Evolutionary conservation across 768 basidiomycete species (phyloP), one percentile per base, ranked within the genome.

Genomic region (Candolleomyces eurysporus): DNA sequence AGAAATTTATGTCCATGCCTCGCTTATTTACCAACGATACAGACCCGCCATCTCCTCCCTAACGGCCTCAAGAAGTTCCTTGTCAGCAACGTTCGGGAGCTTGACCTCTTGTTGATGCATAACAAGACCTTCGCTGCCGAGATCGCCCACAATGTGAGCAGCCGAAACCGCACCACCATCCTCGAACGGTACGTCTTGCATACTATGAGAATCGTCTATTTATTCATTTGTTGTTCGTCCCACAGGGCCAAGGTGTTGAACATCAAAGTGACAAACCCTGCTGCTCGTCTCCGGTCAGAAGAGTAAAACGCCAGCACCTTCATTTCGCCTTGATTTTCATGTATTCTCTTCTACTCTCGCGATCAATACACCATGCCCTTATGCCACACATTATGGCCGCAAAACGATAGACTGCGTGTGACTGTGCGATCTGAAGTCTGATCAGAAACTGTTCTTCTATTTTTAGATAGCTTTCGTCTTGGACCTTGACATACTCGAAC

Each of bases 21-120:
- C 42, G 56, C 58, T 52, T 53, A 48, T 53, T 52, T 63, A 8
- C 52, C 6, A 54, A 36, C 43, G 48, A 36, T 36, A 32, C 32
- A 90, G 90, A 98, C 96, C 68, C 91, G 94, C 64, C 96, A 98
- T 76, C 82, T 97, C 58, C 91, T 98, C 69, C 97, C 97, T 64
- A 95, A 89, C 73, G 97, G 97, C 64, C 85, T 92, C 75, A 96
- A 97, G 83, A 94, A 96, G 77, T 90, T 98, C 81, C 80, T 96
- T 64, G 92, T 99, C 70, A 90, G 84, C 84, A 98, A 98, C 78
- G 84, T 91, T 58, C 86, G 90, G 75, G 96, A 98, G 75, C 78
- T 99, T 63, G 95, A 98, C 69, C 86, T 98, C 68, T 89, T 98
- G 64, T 83, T 98, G 57, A 96, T 98, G 94, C 96, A 98, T 86